A percentile compares a stretch with the other conserved stretches of the same genome.
Evolutionary conservation across 306 rosid genomes (phyloP).

Genomic region (Abrus precatorius): DNA sequence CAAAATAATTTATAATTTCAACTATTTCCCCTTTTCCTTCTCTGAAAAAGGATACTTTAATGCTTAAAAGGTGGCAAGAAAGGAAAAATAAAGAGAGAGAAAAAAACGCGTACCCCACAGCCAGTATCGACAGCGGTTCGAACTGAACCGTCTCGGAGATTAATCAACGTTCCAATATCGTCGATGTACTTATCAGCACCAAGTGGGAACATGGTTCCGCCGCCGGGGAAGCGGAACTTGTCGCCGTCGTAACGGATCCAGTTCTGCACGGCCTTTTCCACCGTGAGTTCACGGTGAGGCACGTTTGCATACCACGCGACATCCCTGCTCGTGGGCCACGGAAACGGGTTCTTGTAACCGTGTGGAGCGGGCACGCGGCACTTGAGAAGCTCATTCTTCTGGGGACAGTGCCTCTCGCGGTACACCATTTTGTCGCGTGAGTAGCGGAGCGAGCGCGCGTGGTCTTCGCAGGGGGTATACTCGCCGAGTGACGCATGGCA

Average conservation of each 20-base stretch:
- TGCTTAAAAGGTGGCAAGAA: background rate
- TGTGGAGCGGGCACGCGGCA: slow-evolving; percentile 84
- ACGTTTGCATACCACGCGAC: slow-evolving; percentile 83
- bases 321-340: slow-evolving; percentile 84
- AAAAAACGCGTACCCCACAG: slow-evolving; percentile 71
- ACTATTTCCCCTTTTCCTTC: no score
- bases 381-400: slow-evolving; percentile 49
- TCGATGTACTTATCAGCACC: slow-evolving; percentile 92
- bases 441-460: slow-evolving; percentile 57
- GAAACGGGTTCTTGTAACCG: slow-evolving; percentile 70
- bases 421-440: slow-evolving; percentile 63
- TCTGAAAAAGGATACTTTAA: no score
- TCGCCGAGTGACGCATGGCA: slow-evolving; percentile 63
- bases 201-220: slow-evolving; percentile 89
- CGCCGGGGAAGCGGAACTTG: slow-evolving; percentile 77
- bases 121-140: slow-evolving; percentile 95
- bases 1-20: no score
- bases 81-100: background rate
- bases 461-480: slow-evolving; percentile 90
- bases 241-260: slow-evolving; percentile 82
- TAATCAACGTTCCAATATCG: slow-evolving; percentile 66
- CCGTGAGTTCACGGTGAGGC: slow-evolving; percentile 85
- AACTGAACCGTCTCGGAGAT: slow-evolving; percentile 67
- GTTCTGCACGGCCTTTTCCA: slow-evolving; percentile 94
- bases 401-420: slow-evolving; percentile 86